These are phyloP conservation scores for Brassica rapa DNA, from an alignment of 345 rosid genomes.

Conservation along the genomic window DNA sequence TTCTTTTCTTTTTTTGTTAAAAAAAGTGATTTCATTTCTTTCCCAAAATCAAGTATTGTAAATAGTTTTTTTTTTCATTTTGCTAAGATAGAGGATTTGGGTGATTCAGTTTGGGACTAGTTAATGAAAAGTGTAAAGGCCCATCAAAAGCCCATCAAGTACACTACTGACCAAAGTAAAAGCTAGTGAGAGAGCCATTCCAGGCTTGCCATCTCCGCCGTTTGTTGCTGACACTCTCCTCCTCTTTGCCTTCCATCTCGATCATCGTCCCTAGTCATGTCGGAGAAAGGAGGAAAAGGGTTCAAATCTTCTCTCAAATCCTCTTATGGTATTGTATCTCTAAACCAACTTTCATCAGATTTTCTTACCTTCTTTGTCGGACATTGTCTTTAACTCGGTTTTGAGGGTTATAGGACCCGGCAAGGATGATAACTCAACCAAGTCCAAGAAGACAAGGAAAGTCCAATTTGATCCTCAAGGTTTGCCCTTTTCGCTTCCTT, in stretches of 20 bases:
- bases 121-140: slow-evolving; percentile 2
- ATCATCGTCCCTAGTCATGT: slow-evolving; percentile 28
- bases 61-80: too few species aligned
- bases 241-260: background rate
- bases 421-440: slow-evolving; percentile 48
- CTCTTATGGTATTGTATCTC: slow-evolving; percentile 34
- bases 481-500: slow-evolving; percentile 28
- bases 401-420: slow-evolving; percentile 40
- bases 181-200: background rate
- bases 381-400: slow-evolving; percentile 15
- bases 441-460: slow-evolving; percentile 61
- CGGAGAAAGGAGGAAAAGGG: slow-evolving; percentile 82
- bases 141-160: slow-evolving; percentile 4
- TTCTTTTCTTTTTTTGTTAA: too few species aligned
- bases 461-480: slow-evolving; percentile 57
- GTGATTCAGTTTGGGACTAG: background rate
- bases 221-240: background rate
- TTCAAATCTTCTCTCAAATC: slow-evolving; percentile 56
- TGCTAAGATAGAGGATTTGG: too few species aligned
- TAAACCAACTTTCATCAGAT: background rate
- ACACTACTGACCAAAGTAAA: background rate
- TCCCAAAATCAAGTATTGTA: too few species aligned
- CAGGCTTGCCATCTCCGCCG: background rate
- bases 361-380: background rate
- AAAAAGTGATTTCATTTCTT: too few species aligned